These are phyloP conservation scores for Backusella circina DNA, from an alignment of 192 early-diverging fungal genomes.

Conservation along the genomic window DNA sequence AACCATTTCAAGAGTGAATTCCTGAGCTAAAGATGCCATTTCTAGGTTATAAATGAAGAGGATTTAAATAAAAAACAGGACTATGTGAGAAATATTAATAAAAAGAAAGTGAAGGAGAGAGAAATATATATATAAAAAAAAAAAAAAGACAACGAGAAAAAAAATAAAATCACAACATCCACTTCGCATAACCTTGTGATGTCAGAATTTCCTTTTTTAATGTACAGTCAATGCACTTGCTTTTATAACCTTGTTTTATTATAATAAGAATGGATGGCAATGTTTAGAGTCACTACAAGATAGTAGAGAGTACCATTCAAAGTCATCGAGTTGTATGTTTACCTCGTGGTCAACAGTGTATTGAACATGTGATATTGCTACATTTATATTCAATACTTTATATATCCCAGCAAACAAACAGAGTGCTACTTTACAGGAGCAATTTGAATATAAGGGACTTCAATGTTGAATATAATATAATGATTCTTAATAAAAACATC, in stretches of 20 bases:
- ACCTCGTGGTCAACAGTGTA: not conserved
- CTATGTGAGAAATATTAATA: not conserved
- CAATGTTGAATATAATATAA: slow-evolving; percentile 39
- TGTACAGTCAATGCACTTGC: not conserved
- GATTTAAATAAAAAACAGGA: not conserved
- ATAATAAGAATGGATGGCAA: not conserved
- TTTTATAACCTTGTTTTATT: not conserved
- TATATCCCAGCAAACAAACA: too few relatives aligned
- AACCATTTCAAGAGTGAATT: slow-evolving; percentile 38
- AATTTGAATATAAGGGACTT: slow-evolving; percentile 31
- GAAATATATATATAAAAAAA: too few relatives aligned
- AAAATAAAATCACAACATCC: not conserved
- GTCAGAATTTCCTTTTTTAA: not conserved
- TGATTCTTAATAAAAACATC: slow-evolving; percentile 51
- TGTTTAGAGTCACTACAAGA: not conserved
- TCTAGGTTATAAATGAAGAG: not conserved
- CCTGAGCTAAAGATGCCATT: slow-evolving; percentile 17
- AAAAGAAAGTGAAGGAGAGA: not conserved
- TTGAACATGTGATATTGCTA: not conserved
- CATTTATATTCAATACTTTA: not conserved
- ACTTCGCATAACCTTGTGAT: not conserved
- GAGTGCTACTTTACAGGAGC: slow-evolving; percentile 18
- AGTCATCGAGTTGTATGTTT: not conserved
- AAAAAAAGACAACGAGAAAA: not conserved
- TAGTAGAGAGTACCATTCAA: not conserved